A percentile compares a stretch with the other conserved stretches of the same genome.
These are phyloP conservation scores for Escovopsis weberi DNA, from an alignment of 2,329 filamentous ascomycete genomes.

Conservation along the genomic window DNA sequence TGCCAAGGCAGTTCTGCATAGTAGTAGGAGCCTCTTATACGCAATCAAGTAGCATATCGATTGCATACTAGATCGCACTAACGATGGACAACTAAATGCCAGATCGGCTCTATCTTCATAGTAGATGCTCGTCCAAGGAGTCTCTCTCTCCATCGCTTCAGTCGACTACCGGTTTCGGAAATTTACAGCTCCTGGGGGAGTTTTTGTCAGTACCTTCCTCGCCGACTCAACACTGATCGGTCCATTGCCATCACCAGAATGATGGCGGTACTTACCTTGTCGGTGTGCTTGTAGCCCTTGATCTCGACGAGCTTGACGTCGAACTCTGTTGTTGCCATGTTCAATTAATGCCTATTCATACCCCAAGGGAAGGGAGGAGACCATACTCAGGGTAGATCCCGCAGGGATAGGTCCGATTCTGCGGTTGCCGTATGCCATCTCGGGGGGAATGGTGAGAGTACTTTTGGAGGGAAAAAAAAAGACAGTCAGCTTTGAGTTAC, in stretches of 20 bases:
- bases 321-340: constrained; percentile 44
- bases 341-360: constrained; percentile 5
- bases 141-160: background rate
- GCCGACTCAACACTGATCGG: constrained; percentile 15
- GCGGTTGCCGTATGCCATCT: constrained; percentile 66
- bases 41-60: background rate
- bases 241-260: constrained; percentile 8
- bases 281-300: constrained; percentile 42
- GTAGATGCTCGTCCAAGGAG: background rate
- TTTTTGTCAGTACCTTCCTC: constrained; percentile 18
- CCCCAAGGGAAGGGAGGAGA: constrained; percentile 5
- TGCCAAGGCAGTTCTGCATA: background rate
- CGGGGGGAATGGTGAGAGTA: constrained; percentile 68
- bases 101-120: no score
- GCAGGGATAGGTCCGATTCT: constrained; percentile 71
- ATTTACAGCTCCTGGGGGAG: constrained; percentile 42
- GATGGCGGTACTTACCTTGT: constrained; percentile 10
- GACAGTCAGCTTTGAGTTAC: no score
- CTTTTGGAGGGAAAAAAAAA: background rate
- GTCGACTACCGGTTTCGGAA: background rate
- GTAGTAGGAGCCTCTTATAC: no score
- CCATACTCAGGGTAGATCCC: constrained; percentile 58
- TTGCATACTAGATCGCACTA: background rate
- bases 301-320: constrained; percentile 85
- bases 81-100: no score